These are phyloP conservation scores for Pseudocercospora fijiensis DNA, from an alignment of 2,329 filamentous ascomycete species.

Conservation along the genomic window DNA sequence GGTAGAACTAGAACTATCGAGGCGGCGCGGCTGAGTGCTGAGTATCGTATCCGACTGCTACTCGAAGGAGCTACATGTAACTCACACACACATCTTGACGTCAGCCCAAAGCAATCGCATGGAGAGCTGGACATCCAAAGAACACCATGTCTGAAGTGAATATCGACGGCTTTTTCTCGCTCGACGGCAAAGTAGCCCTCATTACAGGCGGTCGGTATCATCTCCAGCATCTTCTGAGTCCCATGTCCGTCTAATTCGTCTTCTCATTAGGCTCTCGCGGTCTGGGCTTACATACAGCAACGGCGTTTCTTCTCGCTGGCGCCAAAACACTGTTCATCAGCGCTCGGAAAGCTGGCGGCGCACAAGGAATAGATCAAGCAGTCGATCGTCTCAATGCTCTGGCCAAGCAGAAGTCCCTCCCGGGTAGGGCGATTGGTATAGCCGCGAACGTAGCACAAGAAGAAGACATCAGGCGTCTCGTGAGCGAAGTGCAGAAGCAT, in stretches of 20 bases:
- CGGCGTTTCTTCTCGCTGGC: constrained; percentile 73
- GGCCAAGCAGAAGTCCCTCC: constrained; percentile 58
- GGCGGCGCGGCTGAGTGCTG: neutral
- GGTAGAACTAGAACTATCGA: too few relatives aligned
- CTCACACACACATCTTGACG: neutral
- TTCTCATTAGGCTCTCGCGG: constrained; percentile 59
- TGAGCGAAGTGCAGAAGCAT: constrained; percentile 67
- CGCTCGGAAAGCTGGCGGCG: constrained; percentile 69
- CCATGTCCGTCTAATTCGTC: constrained; percentile 13
- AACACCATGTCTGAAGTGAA: constrained; percentile 56
- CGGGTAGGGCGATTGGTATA: constrained; percentile 68
- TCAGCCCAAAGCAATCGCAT: neutral
- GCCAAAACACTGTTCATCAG: constrained; percentile 87
- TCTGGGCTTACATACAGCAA: constrained; percentile 72
- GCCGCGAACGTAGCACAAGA: constrained; percentile 76
- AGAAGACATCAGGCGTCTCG: constrained; percentile 68
- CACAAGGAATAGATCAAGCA: constrained; percentile 70
- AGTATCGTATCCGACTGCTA: neutral
- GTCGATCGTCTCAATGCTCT: constrained; percentile 75
- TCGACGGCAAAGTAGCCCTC: constrained; percentile 80
- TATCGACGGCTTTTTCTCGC: constrained; percentile 73
- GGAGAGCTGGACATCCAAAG: neutral
- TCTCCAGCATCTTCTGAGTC: neutral
- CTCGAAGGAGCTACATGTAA: neutral
- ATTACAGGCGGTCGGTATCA: constrained; percentile 65